phyloP scores from a whole-genome alignment of 2,329 filamentous ascomycete species.

The Cytospora schulzeri region DNA sequence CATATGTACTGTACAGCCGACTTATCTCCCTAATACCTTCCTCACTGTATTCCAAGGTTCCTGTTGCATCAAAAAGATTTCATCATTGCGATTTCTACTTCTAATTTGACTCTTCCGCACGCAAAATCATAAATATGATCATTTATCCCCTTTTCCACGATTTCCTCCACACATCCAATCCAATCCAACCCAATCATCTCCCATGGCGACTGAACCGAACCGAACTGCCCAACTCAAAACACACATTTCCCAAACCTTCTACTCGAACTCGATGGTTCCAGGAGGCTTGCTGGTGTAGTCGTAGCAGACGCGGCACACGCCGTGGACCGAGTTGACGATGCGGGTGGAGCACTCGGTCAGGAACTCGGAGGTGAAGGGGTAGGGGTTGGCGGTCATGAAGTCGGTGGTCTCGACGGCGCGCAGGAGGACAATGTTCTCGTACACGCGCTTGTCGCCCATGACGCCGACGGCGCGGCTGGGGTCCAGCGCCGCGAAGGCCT shows the following conservation, averaged over 20 bases:
- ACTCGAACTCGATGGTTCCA: constrained; percentile 76
- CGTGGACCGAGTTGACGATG: constrained; percentile 76
- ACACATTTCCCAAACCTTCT: constrained; percentile 31
- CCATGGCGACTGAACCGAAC: not conserved
- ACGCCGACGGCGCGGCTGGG: constrained; percentile 46
- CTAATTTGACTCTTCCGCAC: not conserved
- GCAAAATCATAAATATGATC: not conserved
- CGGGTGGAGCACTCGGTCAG: constrained; percentile 60
- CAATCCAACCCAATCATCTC: not conserved
- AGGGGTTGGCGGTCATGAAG: constrained; percentile 77
- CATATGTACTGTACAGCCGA: not conserved
- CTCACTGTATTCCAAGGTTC: not conserved
- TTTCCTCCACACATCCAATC: not conserved
- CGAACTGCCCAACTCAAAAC: not conserved
- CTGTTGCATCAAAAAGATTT: not conserved
- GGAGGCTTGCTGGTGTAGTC: constrained; percentile 68
- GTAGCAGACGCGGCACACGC: constrained; percentile 71
- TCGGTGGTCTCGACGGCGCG: constrained; percentile 55
- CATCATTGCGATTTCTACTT: constrained; percentile 19
- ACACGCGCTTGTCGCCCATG: constrained; percentile 67
- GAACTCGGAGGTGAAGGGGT: constrained; percentile 50
- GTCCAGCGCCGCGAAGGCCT: constrained; percentile 51
- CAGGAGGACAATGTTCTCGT: constrained; percentile 44
- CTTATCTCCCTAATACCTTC: not conserved
- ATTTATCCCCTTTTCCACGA: not conserved